A percentile compares a stretch with the other conserved stretches of the same genome.
phyloP scores from a whole-genome alignment of 2,329 filamentous ascomycete genomes.

The Pseudocercospora macadamiae region DNA sequence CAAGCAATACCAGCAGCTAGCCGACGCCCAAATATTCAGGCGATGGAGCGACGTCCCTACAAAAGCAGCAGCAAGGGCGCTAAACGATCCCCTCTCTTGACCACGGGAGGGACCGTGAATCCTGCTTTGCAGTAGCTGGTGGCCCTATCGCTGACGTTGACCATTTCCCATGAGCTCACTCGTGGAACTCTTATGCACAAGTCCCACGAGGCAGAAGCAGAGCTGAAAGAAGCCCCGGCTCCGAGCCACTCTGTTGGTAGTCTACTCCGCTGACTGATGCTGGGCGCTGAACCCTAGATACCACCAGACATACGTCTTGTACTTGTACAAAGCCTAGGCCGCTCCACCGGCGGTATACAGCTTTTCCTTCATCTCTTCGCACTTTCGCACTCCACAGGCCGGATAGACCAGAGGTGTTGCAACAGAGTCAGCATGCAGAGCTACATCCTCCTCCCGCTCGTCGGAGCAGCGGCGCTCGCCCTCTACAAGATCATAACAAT shows the following conservation, averaged over 20 bases:
- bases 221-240: not conserved
- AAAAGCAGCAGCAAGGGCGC: too few relatives aligned
- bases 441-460: slow-evolving; percentile 27
- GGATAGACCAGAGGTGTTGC: not conserved
- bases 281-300: not conserved
- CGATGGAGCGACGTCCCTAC: too few relatives aligned
- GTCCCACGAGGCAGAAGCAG: not conserved
- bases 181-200: not conserved
- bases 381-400: not conserved
- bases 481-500: slow-evolving; percentile 31
- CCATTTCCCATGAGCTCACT: not conserved
- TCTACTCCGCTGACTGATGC: not conserved
- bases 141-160: not conserved
- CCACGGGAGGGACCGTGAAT: not conserved
- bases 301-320: not conserved
- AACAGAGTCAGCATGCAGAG: slow-evolving; percentile 25
- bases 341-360: too few relatives aligned
- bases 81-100: too few relatives aligned
- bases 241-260: not conserved
- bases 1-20: too few relatives aligned
- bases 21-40: too few relatives aligned
- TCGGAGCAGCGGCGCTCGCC: slow-evolving; percentile 28
- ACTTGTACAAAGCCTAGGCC: not conserved
- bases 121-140: not conserved
- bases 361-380: not conserved